A percentile compares a stretch with the other conserved stretches of the same genome.
Evolutionary conservation across 2,329 filamentous ascomycete genomes (phyloP).

Genomic region (Sarocladium kiliense): DNA sequence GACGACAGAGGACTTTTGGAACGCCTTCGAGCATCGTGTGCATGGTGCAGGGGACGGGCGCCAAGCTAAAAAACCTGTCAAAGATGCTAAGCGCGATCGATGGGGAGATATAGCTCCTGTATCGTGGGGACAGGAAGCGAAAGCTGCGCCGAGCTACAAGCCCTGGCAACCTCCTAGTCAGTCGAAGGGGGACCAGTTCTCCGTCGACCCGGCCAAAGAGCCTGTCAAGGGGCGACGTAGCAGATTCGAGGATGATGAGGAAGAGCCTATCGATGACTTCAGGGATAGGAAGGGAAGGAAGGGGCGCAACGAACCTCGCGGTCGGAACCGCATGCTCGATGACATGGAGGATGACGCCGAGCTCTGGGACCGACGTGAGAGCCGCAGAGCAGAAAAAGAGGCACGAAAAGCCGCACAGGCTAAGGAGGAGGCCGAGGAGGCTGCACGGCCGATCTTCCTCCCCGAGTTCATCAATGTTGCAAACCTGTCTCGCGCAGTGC

Average conservation of each 20-base stretch:
- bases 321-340: slow-evolving; percentile 32
- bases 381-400: slow-evolving; percentile 37
- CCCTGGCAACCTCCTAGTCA: slow-evolving; percentile 5
- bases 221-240: slow-evolving; percentile 12
- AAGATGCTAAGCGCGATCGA: neutral
- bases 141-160: neutral
- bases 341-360: slow-evolving; percentile 29
- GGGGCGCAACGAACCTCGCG: slow-evolving; percentile 15
- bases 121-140: neutral
- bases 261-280: slow-evolving; percentile 14
- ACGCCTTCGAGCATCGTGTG: slow-evolving; percentile 21
- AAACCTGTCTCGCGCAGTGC: slow-evolving; percentile 71
- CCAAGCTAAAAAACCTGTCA: neutral
- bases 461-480: slow-evolving; percentile 91
- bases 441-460: slow-evolving; percentile 61
- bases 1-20: slow-evolving; percentile 13
- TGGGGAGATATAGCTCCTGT: neutral
- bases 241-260: slow-evolving; percentile 25
- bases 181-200: neutral
- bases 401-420: slow-evolving; percentile 31
- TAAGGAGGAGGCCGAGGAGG: slow-evolving; percentile 36
- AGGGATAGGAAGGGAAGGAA: slow-evolving; percentile 18
- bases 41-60: slow-evolving; percentile 8
- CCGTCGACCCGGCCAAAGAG: slow-evolving; percentile 18
- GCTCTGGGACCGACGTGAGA: slow-evolving; percentile 32